phyloP scores from a whole-genome alignment of 2,329 filamentous ascomycete genomes.

The Calonectria pseudoreteaudii region DNA sequence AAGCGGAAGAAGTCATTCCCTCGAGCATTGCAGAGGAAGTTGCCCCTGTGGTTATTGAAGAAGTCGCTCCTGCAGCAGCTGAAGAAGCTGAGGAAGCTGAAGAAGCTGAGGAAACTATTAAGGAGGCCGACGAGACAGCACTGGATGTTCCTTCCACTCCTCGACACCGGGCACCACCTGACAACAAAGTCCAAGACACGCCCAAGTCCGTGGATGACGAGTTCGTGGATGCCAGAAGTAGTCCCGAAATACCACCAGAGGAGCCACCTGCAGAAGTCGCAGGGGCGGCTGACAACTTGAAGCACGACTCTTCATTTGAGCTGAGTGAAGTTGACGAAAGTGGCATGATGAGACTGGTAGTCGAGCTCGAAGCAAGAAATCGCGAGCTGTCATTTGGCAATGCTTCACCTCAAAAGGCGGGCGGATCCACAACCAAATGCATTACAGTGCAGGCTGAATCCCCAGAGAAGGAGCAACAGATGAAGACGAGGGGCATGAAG shows the following conservation, averaged over 20 bases:
- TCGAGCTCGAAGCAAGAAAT: constrained; percentile 61
- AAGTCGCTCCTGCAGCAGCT: background rate
- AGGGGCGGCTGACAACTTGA: constrained; percentile 24
- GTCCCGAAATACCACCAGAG: constrained; percentile 47
- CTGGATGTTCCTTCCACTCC: constrained; percentile 25
- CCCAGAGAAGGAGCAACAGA: constrained; percentile 31
- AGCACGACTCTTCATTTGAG: constrained; percentile 51
- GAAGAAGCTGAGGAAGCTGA: constrained; percentile 16
- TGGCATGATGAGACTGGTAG: constrained; percentile 60
- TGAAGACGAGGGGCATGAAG: constrained; percentile 25
- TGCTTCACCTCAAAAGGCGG: constrained; percentile 32
- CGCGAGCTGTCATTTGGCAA: constrained; percentile 41
- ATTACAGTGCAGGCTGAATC: constrained; percentile 37
- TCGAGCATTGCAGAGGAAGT: constrained; percentile 45
- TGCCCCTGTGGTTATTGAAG: background rate
- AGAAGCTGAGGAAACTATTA: constrained; percentile 10
- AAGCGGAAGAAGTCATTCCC: constrained; percentile 41
- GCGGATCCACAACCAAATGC: constrained; percentile 12
- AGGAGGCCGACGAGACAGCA: constrained; percentile 10
- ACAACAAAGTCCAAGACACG: constrained; percentile 45
- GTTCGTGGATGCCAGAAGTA: constrained; percentile 63
- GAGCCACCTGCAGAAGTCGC: constrained; percentile 7
- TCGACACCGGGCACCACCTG: constrained; percentile 33
- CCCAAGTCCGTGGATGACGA: constrained; percentile 59
- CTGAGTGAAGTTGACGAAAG: constrained; percentile 60